Base-by-base conservation (phyloP, 352 stramenopile species). In the Globisporangium acanthophoron region DNA sequence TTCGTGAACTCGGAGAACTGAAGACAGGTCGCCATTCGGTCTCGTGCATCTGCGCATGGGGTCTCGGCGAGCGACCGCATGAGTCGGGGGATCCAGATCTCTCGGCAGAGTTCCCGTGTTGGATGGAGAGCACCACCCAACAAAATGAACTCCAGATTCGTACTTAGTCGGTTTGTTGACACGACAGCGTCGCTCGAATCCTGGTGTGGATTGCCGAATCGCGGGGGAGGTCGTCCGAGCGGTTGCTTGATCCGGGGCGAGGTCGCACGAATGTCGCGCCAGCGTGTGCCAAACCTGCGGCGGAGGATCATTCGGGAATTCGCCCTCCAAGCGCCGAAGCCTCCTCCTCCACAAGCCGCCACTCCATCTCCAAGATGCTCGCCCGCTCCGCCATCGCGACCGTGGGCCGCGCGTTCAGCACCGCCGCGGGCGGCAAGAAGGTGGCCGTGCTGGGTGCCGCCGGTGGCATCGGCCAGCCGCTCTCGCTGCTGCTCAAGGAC, bases 401-500 rank as follows among this genome's bases (percentile, higher is more conserved):
- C 56, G 55, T 67, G 20, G 57, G 57, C 60, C 71, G 68, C 50
- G 65, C 78, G 43, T 92, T 77, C 74, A 88, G 78, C 58, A 78
- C 76, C 46, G 70, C 70, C 66, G 54, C 71, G 13, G 79, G 67
- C 56, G 72, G 80, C 59, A 86, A 91, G 68, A 93, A 93, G 70
- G 83, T 93, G 50, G 79, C 84, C 18, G 84, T 91, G 51, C 72
- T 94, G 37, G 97, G 97, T 58, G 97, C 97, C 20, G 92, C 96
- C 21, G 97, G 97, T 51, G 97, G 97, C 62, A 99, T 99, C 68
- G 97, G 97, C 57, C 97, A 99, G 76, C 97, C 97, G 44, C 85
- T 99, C 56, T 99, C 93, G 63, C 86, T 99, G 29, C 80, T 99
- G 51, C 87, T 99, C 65, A 99, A 99, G 81, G 82, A 98, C 63